A percentile compares a stretch with the other conserved stretches of the same genome.
These are phyloP conservation scores for Favolaschia claudopus DNA, from an alignment of 768 basidiomycete genomes.

Conservation along the genomic window DNA sequence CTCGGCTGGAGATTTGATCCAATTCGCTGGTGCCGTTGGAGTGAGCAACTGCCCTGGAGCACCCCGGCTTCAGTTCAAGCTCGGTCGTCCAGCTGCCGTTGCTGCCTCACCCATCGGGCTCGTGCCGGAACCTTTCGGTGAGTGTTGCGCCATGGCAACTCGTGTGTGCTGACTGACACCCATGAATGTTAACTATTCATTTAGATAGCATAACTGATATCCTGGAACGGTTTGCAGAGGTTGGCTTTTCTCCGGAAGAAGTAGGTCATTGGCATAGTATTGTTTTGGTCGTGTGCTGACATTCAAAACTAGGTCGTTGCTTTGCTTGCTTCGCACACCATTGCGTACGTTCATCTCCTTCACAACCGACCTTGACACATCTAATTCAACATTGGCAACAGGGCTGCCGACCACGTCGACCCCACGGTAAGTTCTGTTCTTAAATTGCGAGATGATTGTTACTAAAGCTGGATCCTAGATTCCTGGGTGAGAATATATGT, in stretches of 20 bases:
- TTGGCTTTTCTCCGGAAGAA: conserved; percentile 17
- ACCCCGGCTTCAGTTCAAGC: conserved; percentile 37
- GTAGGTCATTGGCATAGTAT: not conserved
- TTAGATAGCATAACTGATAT: not conserved
- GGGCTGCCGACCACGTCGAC: conserved; percentile 78
- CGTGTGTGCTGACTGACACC: not conserved
- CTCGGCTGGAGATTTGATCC: conserved; percentile 40
- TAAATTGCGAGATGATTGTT: not conserved
- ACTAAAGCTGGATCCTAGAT: too few species aligned
- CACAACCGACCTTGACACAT: too few species aligned
- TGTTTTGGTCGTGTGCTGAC: not conserved
- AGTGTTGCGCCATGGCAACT: not conserved
- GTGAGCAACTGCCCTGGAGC: conserved; percentile 42
- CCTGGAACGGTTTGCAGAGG: conserved; percentile 6
- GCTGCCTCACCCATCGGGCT: conserved; percentile 25
- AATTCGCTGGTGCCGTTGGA: conserved; percentile 40
- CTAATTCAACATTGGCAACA: too few species aligned
- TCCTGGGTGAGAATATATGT: not conserved
- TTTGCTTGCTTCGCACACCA: conserved; percentile 1
- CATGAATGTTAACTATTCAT: not conserved
- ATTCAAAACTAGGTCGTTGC: conserved; percentile 1
- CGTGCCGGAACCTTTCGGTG: conserved; percentile 36
- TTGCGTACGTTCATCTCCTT: not conserved
- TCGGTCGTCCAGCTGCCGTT: conserved; percentile 35
- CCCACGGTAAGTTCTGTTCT: conserved; percentile 57